Conservation (phyloP, 2,329 filamentous ascomycete species). For the Fusarium aywerte region DNA sequence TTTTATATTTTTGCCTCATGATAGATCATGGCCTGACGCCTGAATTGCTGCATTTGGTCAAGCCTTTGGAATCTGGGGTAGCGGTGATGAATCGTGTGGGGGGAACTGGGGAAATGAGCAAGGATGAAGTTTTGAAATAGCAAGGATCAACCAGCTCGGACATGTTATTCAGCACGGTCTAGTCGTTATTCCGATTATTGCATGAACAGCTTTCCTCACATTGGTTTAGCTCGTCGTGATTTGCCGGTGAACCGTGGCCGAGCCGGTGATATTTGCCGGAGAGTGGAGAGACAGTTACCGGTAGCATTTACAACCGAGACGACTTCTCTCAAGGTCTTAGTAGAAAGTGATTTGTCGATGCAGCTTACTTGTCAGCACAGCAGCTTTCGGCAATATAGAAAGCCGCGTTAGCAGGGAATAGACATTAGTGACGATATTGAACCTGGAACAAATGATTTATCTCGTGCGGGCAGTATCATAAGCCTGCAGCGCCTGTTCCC, state of each 20-base stretch:
- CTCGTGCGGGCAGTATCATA: too few species aligned
- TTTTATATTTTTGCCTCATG: background rate
- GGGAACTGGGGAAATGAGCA: background rate
- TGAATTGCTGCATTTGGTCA: constrained; percentile 5
- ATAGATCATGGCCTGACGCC: background rate
- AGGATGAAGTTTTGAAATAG: background rate
- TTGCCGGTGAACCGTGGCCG: background rate
- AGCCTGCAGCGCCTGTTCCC: too few species aligned
- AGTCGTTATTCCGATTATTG: background rate
- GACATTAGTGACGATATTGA: too few species aligned
- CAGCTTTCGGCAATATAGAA: too few species aligned
- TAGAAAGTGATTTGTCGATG: too few species aligned
- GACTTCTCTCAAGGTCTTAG: too few species aligned
- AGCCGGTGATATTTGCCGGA: background rate
- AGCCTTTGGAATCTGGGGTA: constrained; percentile 7
- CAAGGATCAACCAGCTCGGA: background rate
- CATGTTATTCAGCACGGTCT: background rate
- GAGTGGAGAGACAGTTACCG: background rate
- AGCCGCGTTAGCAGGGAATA: too few species aligned
- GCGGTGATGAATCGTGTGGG: constrained; percentile 6
- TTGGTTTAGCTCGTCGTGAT: background rate
- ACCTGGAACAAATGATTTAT: too few species aligned
- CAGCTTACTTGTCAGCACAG: too few species aligned
- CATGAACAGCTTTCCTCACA: background rate
- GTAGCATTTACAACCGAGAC: too few species aligned